Evolutionary conservation across 495 filamentous ascomycete species (phyloP).

Genomic region (Hypoxylon crocopeplum): DNA sequence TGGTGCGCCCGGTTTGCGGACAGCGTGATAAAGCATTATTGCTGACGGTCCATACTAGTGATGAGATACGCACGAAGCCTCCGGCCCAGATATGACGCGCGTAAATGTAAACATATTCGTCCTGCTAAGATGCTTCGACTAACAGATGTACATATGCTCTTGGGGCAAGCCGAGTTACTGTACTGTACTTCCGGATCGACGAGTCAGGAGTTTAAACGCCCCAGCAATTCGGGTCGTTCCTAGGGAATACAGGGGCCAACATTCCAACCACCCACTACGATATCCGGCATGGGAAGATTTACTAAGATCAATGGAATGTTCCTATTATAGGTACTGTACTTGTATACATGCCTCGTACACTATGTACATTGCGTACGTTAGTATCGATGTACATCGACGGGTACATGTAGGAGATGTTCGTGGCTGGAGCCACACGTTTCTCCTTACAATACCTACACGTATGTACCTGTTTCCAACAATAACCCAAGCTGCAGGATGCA

Average conservation of each 20-base stretch:
- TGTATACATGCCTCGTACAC: too few relatives aligned
- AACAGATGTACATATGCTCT: not conserved
- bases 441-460: not conserved
- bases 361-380: too few relatives aligned
- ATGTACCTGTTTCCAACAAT: conserved; percentile 9
- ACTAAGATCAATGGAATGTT: too few relatives aligned
- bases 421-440: too few relatives aligned
- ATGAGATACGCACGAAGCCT: not conserved
- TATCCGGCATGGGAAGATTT: too few relatives aligned
- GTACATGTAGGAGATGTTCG: too few relatives aligned
- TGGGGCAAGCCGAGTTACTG: not conserved
- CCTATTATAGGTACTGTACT: too few relatives aligned
- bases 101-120: not conserved
- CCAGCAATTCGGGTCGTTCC: conserved; percentile 29
- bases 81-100: not conserved
- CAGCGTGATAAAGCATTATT: not conserved
- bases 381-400: too few relatives aligned
- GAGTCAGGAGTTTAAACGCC: conserved; percentile 10
- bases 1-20: not conserved
- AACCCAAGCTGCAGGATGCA: conserved; percentile 33
- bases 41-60: too few relatives aligned
- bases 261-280: too few relatives aligned
- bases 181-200: not conserved
- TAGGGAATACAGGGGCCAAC: conserved; percentile 8
- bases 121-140: not conserved